Percentiles rank a stretch among this genome's conserved stretches.
These are phyloP conservation scores for Annulohypoxylon bovei DNA, from an alignment of 495 filamentous ascomycete species.

Conservation along the genomic window DNA sequence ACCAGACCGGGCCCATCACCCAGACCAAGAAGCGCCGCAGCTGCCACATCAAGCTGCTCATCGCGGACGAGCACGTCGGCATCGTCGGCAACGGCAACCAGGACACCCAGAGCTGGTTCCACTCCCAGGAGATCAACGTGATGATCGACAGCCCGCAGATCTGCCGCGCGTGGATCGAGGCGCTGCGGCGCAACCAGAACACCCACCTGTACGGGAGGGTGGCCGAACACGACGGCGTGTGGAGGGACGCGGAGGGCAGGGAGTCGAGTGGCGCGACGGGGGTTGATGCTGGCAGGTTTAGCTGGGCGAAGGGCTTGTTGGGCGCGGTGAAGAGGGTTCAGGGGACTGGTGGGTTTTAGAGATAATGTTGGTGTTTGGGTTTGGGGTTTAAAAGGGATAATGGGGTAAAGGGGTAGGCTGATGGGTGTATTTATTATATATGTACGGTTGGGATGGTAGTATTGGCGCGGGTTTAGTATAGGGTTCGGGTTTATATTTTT, in stretches of 20 bases:
- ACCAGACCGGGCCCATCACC: slow-evolving; percentile 72
- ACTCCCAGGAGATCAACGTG: slow-evolving; percentile 79
- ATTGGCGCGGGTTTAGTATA: neutral
- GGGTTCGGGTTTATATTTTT: neutral
- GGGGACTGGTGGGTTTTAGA: slow-evolving; percentile 68
- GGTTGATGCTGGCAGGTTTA: slow-evolving; percentile 64
- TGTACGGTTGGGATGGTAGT: neutral
- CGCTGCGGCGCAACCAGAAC: slow-evolving; percentile 74
- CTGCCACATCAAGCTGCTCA: slow-evolving; percentile 81
- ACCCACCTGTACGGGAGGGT: slow-evolving; percentile 70
- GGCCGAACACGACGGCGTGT: slow-evolving; percentile 66
- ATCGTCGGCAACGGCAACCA: slow-evolving; percentile 82
- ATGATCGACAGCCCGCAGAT: slow-evolving; percentile 71
- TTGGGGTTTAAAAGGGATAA: no score
- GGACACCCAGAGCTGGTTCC: slow-evolving; percentile 83
- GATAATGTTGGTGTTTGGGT: neutral
- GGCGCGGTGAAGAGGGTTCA: slow-evolving; percentile 71
- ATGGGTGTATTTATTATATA: neutral
- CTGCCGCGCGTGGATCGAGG: slow-evolving; percentile 71
- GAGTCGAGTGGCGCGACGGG: slow-evolving; percentile 69
- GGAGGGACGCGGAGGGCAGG: slow-evolving; percentile 66
- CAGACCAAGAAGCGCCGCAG: slow-evolving; percentile 68
- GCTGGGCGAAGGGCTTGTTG: slow-evolving; percentile 69
- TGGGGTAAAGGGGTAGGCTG: neutral
- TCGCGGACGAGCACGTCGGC: slow-evolving; percentile 72